phyloP scores from a whole-genome alignment of 75 land plant genomes.

The Larix kaempferi region DNA sequence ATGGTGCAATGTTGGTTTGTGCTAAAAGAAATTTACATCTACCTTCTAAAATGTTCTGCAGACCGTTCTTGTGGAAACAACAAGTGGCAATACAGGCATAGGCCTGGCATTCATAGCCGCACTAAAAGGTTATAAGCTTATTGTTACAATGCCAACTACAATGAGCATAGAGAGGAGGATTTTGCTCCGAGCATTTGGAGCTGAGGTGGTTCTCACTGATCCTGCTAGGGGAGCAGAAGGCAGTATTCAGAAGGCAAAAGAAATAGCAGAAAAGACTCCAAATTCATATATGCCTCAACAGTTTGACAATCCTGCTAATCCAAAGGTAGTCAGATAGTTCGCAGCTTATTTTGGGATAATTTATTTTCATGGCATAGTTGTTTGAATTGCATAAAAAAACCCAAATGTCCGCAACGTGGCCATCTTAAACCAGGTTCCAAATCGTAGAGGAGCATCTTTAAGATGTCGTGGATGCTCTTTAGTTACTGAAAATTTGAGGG shows the following conservation, averaged over 20 bases:
- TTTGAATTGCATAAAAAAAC: too few species aligned
- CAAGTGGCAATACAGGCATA: slow-evolving; percentile 49
- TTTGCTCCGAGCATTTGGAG: slow-evolving; percentile 42
- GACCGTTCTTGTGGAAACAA: slow-evolving; percentile 41
- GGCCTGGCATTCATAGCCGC: slow-evolving; percentile 48
- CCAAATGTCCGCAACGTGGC: too few species aligned
- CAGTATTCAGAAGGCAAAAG: slow-evolving; percentile 46
- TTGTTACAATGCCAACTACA: slow-evolving; percentile 43
- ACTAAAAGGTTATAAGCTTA: slow-evolving; percentile 45
- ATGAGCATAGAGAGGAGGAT: slow-evolving; percentile 48
- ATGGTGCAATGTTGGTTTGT: too few species aligned
- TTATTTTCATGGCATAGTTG: too few species aligned
- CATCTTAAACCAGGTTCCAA: too few species aligned
- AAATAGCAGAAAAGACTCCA: slow-evolving; percentile 38
- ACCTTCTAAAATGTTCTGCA: slow-evolving; percentile 10
- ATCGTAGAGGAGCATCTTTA: too few species aligned
- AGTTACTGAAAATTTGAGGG: too few species aligned
- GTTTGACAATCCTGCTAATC: too few species aligned
- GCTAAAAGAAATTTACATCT: not conserved
- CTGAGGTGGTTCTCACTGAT: slow-evolving; percentile 34
- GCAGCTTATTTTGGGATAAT: too few species aligned
- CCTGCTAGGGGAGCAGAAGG: slow-evolving; percentile 25
- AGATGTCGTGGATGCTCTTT: too few species aligned
- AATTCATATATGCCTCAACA: slow-evolving; percentile 50
- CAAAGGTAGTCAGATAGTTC: too few species aligned